A percentile compares a stretch with the other conserved stretches of the same genome.
These are phyloP conservation scores for Fomitopsis betulina DNA, from an alignment of 1,284 basidiomycete genomes.

Conservation along the genomic window DNA sequence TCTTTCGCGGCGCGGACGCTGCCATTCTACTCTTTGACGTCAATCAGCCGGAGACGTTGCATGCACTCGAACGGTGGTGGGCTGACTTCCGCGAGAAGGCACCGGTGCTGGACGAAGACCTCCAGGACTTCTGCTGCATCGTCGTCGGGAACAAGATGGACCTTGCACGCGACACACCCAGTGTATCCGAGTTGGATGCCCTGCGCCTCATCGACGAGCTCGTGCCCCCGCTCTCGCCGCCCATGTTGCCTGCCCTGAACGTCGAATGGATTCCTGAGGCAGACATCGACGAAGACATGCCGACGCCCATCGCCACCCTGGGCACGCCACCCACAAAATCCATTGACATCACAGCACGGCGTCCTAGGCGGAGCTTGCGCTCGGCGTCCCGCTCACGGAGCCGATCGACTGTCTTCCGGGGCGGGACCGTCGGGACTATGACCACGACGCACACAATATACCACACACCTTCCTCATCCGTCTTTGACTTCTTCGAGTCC, in stretches of 20 bases:
- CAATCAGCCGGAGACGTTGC: slow-evolving; percentile 55
- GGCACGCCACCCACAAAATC: slow-evolving; percentile 25
- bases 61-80: slow-evolving; percentile 71
- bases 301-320: slow-evolving; percentile 14
- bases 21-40: slow-evolving; percentile 79
- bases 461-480: slow-evolving; percentile 72
- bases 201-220: slow-evolving; percentile 49
- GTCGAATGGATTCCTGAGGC: neutral
- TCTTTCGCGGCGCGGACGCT: slow-evolving; percentile 81
- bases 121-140: slow-evolving; percentile 63
- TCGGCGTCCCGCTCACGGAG: slow-evolving; percentile 39
- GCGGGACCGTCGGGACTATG: slow-evolving; percentile 49
- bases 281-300: slow-evolving; percentile 8
- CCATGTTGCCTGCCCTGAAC: slow-evolving; percentile 20
- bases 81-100: slow-evolving; percentile 61
- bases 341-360: slow-evolving; percentile 25
- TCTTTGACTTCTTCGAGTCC: slow-evolving; percentile 46
- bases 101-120: slow-evolving; percentile 59
- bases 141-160: slow-evolving; percentile 82
- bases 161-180: slow-evolving; percentile 24
- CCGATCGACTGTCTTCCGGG: slow-evolving; percentile 36
- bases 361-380: slow-evolving; percentile 22
- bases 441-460: slow-evolving; percentile 57
- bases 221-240: slow-evolving; percentile 40
- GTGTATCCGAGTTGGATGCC: slow-evolving; percentile 34